Evolutionary conservation across 345 rosid species (phyloP).

Genomic region (Aurinia saxatilis): DNA sequence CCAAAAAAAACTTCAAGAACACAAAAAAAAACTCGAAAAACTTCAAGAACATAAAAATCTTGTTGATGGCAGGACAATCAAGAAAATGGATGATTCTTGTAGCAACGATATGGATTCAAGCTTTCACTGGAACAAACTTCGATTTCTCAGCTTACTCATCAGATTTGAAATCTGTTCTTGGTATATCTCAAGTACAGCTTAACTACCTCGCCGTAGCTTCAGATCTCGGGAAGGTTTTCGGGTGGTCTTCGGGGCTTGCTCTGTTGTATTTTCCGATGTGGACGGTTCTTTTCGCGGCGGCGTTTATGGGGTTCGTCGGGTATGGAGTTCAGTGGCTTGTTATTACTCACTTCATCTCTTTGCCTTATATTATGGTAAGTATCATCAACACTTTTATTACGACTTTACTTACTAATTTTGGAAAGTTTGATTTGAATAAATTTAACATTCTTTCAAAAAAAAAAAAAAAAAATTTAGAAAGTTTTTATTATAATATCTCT

Average conservation of each 20-base stretch:
- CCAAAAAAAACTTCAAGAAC: not conserved
- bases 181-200: conserved; percentile 81
- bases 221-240: conserved; percentile 87
- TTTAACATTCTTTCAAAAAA: too few relatives aligned
- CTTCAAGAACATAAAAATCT: too few relatives aligned
- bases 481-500: too few relatives aligned
- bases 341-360: conserved; percentile 40
- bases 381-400: not conserved
- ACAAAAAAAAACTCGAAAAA: too few relatives aligned
- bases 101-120: conserved; percentile 92
- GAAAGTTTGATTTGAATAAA: too few relatives aligned
- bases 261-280: conserved; percentile 63
- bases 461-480: too few relatives aligned
- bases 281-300: conserved; percentile 72
- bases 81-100: conserved; percentile 94
- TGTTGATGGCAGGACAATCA: conserved; percentile 64
- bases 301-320: conserved; percentile 76
- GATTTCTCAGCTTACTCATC: conserved; percentile 91
- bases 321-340: conserved; percentile 93
- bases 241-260: conserved; percentile 93
- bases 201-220: conserved; percentile 92
- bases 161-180: conserved; percentile 60
- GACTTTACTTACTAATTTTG: too few relatives aligned
- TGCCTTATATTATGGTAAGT: conserved; percentile 75
- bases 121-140: conserved; percentile 92